Conservation (phyloP, 2,329 filamentous ascomycete genomes). For the Claviceps fusiformis region DNA sequence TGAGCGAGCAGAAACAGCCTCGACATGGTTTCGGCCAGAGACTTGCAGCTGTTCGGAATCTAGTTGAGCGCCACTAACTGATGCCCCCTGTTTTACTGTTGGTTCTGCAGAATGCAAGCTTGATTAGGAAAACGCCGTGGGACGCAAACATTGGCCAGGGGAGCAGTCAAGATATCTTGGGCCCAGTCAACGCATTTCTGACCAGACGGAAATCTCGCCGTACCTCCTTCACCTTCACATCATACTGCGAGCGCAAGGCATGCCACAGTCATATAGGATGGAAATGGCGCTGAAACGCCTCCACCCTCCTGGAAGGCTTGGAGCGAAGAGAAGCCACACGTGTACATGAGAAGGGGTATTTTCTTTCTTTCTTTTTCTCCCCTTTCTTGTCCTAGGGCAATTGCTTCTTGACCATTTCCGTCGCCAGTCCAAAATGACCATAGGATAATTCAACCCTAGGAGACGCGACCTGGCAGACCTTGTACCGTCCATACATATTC, state of each 20-base stretch:
- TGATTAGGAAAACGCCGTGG: neutral
- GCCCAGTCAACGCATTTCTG: neutral
- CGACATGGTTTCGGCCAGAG: neutral
- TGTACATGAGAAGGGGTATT: neutral
- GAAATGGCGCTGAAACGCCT: neutral
- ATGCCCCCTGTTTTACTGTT: neutral
- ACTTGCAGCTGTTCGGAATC: neutral
- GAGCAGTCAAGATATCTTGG: neutral
- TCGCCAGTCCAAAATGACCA: too few relatives aligned
- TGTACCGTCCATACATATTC: neutral
- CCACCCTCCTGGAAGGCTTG: neutral
- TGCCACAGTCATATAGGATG: neutral
- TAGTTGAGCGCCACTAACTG: neutral
- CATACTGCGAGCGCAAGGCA: neutral
- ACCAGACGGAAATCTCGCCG: neutral
- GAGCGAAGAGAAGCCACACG: neutral
- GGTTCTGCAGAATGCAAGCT: neutral
- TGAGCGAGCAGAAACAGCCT: neutral
- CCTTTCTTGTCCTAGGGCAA: neutral
- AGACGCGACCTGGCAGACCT: neutral
- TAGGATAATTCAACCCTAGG: neutral
- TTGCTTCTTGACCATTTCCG: neutral
- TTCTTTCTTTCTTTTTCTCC: neutral
- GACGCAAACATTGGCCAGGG: neutral
- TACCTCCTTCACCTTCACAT: neutral